Evolutionary conservation across 768 basidiomycete species (phyloP), one percentile per base, ranked within the genome.

Genomic region (Psilocybe subaeruginosa): DNA sequence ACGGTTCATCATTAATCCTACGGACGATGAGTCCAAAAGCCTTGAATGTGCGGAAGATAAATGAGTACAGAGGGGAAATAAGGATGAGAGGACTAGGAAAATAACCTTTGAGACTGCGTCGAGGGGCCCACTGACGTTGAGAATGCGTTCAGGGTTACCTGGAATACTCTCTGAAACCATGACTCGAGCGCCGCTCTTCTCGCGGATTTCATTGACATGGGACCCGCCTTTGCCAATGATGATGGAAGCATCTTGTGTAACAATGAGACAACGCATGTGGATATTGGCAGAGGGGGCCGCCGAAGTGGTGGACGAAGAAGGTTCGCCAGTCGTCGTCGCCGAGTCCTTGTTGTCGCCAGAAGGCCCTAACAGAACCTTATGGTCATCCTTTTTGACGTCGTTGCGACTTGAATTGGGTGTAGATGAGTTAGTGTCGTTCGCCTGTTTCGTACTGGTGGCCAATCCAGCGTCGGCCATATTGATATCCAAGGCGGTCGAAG

Each of bases 101-200:
- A 85, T 61, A 39, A 92, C 97, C 89, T 99, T 99, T 60, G 93
- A 95, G 17, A 99, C 97, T n/a, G 97, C 96, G 70, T 99, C 97
- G 54, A 99, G 84, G 19, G 95, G 91, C 2, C 97, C 97, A 66
- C 91, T 94, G 63, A 99, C 96, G 72, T 96, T 96, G 68, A 99
- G 80, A 66, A 99, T 98, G 49, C 97, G 89, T 78, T 99, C 97
- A n/a, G 97, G 97, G 72, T 99, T 99, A 8, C 97, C 97, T 3
- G 97, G 95, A 62, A 99, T 98, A 72, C 95, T 95, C 79, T 99
- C 97, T 17, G 95, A 99, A 50, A 99, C 95, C 81, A 95, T 93
- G 68, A 99, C 95, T 52, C 95, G 85, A 12, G 97, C 96, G 47
- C 94, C 95, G 66, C 93, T 95, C 82, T 97, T 97, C 76, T 99